Evolutionary conservation across 2,329 filamentous ascomycete genomes (phyloP).

Genomic region (Sclerotinia glacialis): DNA sequence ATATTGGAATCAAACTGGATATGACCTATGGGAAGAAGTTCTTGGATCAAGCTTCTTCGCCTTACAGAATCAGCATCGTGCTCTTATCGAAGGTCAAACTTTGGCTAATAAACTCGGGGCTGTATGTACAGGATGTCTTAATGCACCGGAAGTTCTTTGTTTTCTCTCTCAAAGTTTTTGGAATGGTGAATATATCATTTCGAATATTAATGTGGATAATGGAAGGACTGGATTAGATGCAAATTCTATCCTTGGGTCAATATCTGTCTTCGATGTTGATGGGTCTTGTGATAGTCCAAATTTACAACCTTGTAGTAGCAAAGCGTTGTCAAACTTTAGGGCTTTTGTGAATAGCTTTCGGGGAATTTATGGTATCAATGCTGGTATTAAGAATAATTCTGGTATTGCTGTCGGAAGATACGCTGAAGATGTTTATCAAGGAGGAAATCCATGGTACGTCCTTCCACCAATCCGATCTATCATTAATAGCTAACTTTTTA

Average conservation of each 20-base stretch:
- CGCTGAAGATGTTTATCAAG: conserved; percentile 69
- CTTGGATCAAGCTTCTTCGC: conserved; percentile 80
- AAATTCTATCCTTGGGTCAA: conserved; percentile 65
- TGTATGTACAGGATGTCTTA: conserved; percentile 57
- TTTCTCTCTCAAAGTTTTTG: conserved; percentile 71
- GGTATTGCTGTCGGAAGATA: conserved; percentile 67
- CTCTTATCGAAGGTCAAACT: conserved; percentile 60
- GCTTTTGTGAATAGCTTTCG: conserved; percentile 72
- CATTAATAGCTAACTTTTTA: conserved; percentile 14
- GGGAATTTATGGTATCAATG: conserved; percentile 62
- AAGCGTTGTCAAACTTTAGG: conserved; percentile 73
- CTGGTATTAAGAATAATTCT: conserved; percentile 55
- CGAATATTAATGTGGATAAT: conserved; percentile 64
- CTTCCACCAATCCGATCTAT: background rate
- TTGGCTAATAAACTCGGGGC: conserved; percentile 62
- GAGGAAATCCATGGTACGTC: conserved; percentile 69
- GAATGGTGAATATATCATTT: conserved; percentile 61
- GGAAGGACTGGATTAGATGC: conserved; percentile 67
- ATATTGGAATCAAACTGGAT: conserved; percentile 64
- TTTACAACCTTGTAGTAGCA: conserved; percentile 60
- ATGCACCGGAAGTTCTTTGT: conserved; percentile 69
- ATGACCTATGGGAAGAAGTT: conserved; percentile 82
- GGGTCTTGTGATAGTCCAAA: conserved; percentile 65
- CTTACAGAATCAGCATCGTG: conserved; percentile 59
- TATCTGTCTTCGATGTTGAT: conserved; percentile 67